Base-by-base conservation (phyloP, 208 protist species). In the Tritrichomonas foetus region DNA sequence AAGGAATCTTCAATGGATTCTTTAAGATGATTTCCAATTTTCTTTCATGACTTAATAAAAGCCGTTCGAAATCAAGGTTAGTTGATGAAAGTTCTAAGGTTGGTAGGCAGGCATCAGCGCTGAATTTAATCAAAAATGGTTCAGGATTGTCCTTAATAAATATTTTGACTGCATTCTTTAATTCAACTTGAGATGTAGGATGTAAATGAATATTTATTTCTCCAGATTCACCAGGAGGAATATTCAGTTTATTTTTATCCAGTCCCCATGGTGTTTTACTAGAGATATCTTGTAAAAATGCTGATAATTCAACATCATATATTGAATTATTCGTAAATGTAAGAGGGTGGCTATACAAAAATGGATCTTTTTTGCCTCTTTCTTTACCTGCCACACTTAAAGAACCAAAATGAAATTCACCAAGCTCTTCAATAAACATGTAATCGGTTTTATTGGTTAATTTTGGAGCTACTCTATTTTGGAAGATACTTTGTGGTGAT, bases 101-200 rank as follows among this genome's bases (percentile, higher is more conserved):
- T 39, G 78, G 78, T 3, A 57, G 1, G 39, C 11, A 53, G 1
- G 47, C 44, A 39, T 89, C 78, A 20, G 78, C 78, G 0, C 16
- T 33, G 47, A 89, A 53, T 39, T 44, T 44, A 33, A 89, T 39
- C 2, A 27, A 57, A 57, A 89, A 49, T 33, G 78, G 78, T 39
- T 89, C 78, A 3, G 78, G 78, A 53, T 89, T 44, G 27, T 89
- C 78, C 16, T 89, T 89, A 39, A 89, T 89, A 22, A 89, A 89
- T 13, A 89, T 39, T 57, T 61, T 13, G 0, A 57, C 20, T 57
- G 8, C 11, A 30, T 57, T 57, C 20, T 89, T 57, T n/a, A 41
- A 55, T 30, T 39, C 1, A 44, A 57, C 78, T 5, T 41, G 27
- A 13, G 20, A 1, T 57, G 33, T 20, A 11, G 78, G 78, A 16